phyloP scores from a whole-genome alignment of 2,329 filamentous ascomycete species.

The Alternaria sp. region DNA sequence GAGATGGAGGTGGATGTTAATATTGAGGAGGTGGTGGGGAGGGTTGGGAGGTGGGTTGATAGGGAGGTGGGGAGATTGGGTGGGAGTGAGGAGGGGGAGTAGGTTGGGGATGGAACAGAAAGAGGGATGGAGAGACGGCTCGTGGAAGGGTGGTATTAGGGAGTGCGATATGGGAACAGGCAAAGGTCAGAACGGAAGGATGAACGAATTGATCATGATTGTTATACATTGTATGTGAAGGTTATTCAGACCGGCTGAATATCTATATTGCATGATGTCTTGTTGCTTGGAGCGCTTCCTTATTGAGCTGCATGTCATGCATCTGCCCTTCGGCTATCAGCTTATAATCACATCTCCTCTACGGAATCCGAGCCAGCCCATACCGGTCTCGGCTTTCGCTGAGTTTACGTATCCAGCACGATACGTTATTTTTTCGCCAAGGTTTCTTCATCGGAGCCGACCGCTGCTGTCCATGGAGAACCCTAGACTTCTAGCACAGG shows the following conservation, averaged over 20 bases:
- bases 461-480: not conserved
- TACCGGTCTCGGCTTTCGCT: not conserved
- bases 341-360: not conserved
- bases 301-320: not conserved
- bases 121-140: not conserved
- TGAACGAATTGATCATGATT: not conserved
- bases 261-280: not conserved
- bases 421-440: not conserved
- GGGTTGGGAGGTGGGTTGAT: conserved; percentile 3
- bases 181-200: not conserved
- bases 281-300: not conserved
- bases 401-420: not conserved
- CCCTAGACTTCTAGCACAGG: not conserved
- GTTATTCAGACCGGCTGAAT: not conserved
- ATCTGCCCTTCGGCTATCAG: not conserved
- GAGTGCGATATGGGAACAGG: not conserved
- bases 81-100: not conserved
- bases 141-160: too few species aligned
- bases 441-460: not conserved
- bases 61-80: conserved; percentile 1
- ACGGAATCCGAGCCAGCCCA: not conserved
- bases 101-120: not conserved
- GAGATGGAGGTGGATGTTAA: not conserved
- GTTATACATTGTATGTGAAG: not conserved
- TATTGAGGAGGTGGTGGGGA: not conserved